Percentiles rank a stretch among this genome's conserved stretches.
Evolutionary conservation across 2,329 filamentous ascomycete species (phyloP).

Genomic region (Colletotrichum falcatum): DNA sequence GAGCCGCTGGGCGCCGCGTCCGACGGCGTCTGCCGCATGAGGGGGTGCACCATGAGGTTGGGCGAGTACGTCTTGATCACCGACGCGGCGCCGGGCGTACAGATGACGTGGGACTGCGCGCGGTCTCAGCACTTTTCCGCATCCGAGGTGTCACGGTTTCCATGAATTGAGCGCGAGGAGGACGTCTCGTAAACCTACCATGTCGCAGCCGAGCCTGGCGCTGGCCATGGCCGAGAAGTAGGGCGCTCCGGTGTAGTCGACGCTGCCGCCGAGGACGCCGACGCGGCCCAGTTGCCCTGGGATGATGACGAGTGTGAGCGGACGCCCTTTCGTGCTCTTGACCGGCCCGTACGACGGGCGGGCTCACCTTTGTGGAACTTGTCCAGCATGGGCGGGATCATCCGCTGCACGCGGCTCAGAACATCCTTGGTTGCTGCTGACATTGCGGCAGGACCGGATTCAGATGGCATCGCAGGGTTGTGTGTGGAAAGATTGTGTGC

Average conservation of each 20-base stretch:
- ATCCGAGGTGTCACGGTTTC: background rate
- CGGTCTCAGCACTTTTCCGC: background rate
- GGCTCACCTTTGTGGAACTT: slow-evolving; percentile 91
- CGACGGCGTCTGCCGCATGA: slow-evolving; percentile 80
- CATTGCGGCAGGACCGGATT: slow-evolving; percentile 59
- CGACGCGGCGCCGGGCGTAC: slow-evolving; percentile 85
- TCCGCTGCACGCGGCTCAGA: slow-evolving; percentile 83
- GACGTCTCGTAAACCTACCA: slow-evolving; percentile 66
- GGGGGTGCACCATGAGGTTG: slow-evolving; percentile 97
- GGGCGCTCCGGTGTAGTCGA: slow-evolving; percentile 96
- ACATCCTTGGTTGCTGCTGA: slow-evolving; percentile 79
- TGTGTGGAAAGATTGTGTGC: background rate
- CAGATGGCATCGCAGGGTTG: slow-evolving; percentile 33
- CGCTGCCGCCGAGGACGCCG: slow-evolving; percentile 92
- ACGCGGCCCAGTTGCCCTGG: slow-evolving; percentile 91
- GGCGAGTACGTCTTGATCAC: slow-evolving; percentile 99
- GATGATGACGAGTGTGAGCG: slow-evolving; percentile 3
- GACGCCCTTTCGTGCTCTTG: too few relatives aligned
- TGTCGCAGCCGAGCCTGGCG: slow-evolving; percentile 87
- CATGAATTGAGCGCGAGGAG: background rate
- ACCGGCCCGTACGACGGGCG: background rate
- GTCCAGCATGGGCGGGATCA: slow-evolving; percentile 95
- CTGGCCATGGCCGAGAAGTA: slow-evolving; percentile 99
- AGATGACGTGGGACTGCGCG: slow-evolving; percentile 88
- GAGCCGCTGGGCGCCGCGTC: slow-evolving; percentile 52